phyloP scores from a whole-genome alignment of 2,329 filamentous ascomycete species.

The Huntiella savannae region DNA sequence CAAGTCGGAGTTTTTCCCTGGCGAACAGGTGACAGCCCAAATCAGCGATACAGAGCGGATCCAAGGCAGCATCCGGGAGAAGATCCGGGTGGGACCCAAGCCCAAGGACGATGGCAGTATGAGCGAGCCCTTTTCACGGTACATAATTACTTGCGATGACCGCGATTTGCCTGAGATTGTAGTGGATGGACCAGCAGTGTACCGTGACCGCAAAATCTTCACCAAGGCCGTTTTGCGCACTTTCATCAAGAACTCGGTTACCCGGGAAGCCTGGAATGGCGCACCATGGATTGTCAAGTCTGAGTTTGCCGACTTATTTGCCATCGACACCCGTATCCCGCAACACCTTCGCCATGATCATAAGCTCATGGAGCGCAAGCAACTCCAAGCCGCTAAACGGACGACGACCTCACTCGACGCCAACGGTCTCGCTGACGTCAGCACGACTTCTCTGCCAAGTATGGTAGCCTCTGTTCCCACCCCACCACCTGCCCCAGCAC shows the following conservation, averaged over 20 bases:
- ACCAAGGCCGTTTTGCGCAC: slow-evolving; percentile 86
- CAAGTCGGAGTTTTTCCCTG: slow-evolving; percentile 77
- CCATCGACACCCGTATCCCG: slow-evolving; percentile 75
- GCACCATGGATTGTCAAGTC: slow-evolving; percentile 91
- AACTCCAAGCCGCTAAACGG: slow-evolving; percentile 47
- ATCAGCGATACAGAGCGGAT: slow-evolving; percentile 48
- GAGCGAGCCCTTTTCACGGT: slow-evolving; percentile 54
- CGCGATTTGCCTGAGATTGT: slow-evolving; percentile 51
- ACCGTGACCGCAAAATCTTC: slow-evolving; percentile 75
- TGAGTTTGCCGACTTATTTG: slow-evolving; percentile 63
- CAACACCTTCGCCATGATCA: slow-evolving; percentile 64
- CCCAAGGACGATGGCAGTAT: slow-evolving; percentile 48
- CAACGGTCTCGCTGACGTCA: slow-evolving; percentile 18
- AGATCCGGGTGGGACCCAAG: slow-evolving; percentile 53
- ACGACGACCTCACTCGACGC: slow-evolving; percentile 27
- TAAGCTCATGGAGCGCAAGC: slow-evolving; percentile 59
- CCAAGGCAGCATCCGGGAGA: slow-evolving; percentile 65
- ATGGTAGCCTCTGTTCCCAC: not conserved
- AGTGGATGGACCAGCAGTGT: slow-evolving; percentile 66
- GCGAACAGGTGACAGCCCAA: slow-evolving; percentile 61
- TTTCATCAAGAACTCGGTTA: slow-evolving; percentile 90
- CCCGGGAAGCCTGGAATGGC: slow-evolving; percentile 81
- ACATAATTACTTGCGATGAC: slow-evolving; percentile 58
- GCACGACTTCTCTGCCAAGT: slow-evolving; percentile 9
- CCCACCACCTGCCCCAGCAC: not conserved